phyloP scores from a whole-genome alignment of 805 yeast species.

The Wickerhamomyces silvicola region DNA sequence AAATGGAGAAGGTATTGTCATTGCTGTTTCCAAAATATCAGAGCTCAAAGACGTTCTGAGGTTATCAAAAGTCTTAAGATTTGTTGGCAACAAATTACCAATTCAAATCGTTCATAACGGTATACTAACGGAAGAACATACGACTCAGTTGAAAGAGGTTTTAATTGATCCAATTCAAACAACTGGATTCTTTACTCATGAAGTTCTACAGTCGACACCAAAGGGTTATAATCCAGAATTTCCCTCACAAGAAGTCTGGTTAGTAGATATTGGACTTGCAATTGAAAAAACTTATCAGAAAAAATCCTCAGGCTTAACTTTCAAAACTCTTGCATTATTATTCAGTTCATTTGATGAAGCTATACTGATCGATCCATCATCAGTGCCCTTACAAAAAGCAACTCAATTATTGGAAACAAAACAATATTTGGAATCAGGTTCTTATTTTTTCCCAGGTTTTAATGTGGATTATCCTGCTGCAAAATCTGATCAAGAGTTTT shows the following conservation, averaged over 20 bases:
- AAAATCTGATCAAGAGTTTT: slow-evolving; percentile 2
- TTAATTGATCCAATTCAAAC: slow-evolving; percentile 4
- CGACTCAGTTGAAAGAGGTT: no score
- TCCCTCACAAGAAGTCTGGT: slow-evolving; percentile 25
- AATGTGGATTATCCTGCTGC: slow-evolving; percentile 3
- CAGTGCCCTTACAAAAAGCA: slow-evolving; percentile 36
- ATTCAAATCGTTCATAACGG: slow-evolving; percentile 24
- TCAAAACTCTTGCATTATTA: slow-evolving; percentile 46
- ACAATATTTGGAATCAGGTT: slow-evolving; percentile 27
- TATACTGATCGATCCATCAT: slow-evolving; percentile 49
- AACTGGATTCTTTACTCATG: slow-evolving; percentile 4
- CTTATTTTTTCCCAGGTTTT: slow-evolving; percentile 39
- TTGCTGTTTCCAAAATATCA: slow-evolving; percentile 9
- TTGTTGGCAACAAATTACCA: slow-evolving; percentile 20
- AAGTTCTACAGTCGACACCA: slow-evolving; percentile 4
- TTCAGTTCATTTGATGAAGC: slow-evolving; percentile 49
- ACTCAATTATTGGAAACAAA: slow-evolving; percentile 27
- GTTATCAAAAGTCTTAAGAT: slow-evolving; percentile 17
- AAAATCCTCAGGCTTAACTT: slow-evolving; percentile 25
- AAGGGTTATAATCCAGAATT: slow-evolving; percentile 9
- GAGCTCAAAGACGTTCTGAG: slow-evolving; percentile 1
- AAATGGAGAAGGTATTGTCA: slow-evolving; percentile 25
- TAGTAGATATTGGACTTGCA: slow-evolving; percentile 17
- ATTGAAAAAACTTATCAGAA: slow-evolving; percentile 5
- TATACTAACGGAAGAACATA: slow-evolving; percentile 4